Conservation (phyloP, 2,329 filamentous ascomycete genomes). For the Pestalotiopsis sp. region DNA sequence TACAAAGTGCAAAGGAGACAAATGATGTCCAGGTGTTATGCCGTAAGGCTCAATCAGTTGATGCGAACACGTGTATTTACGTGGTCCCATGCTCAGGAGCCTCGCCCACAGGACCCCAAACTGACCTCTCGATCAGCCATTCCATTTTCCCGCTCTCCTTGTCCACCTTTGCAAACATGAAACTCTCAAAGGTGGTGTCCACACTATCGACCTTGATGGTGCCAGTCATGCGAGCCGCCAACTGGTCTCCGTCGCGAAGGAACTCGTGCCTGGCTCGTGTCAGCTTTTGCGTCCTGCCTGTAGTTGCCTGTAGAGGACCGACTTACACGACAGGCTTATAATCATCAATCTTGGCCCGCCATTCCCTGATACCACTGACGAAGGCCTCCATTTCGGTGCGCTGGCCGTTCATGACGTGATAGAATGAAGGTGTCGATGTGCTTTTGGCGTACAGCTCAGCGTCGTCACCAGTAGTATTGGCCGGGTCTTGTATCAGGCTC, state of each 20-base stretch:
- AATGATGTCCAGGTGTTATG: too few species aligned
- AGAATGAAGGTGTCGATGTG: constrained; percentile 18
- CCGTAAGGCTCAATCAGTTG: not conserved
- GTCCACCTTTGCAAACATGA: constrained; percentile 32
- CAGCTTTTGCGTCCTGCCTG: not conserved
- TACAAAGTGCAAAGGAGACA: too few species aligned
- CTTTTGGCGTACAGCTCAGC: constrained; percentile 16
- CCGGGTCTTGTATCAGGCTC: constrained; percentile 15
- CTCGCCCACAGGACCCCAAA: constrained; percentile 23
- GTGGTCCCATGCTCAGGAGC: constrained; percentile 2
- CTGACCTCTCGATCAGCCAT: constrained; percentile 29
- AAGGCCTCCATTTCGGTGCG: constrained; percentile 21
- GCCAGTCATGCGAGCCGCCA: constrained; percentile 33
- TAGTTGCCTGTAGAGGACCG: not conserved
- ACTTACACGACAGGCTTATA: constrained; percentile 32
- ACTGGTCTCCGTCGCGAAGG: not conserved
- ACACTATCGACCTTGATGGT: constrained; percentile 28
- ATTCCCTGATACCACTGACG: constrained; percentile 27
- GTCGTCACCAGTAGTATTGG: constrained; percentile 19
- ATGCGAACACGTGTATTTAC: not conserved
- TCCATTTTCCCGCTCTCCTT: constrained; percentile 29
- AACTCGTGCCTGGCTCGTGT: not conserved
- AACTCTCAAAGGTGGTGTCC: constrained; percentile 30
- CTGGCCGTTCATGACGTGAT: constrained; percentile 28
- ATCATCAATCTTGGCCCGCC: constrained; percentile 29